phyloP scores from a whole-genome alignment of 208 protist genomes.

The Trypanosoma platydactyli region DNA sequence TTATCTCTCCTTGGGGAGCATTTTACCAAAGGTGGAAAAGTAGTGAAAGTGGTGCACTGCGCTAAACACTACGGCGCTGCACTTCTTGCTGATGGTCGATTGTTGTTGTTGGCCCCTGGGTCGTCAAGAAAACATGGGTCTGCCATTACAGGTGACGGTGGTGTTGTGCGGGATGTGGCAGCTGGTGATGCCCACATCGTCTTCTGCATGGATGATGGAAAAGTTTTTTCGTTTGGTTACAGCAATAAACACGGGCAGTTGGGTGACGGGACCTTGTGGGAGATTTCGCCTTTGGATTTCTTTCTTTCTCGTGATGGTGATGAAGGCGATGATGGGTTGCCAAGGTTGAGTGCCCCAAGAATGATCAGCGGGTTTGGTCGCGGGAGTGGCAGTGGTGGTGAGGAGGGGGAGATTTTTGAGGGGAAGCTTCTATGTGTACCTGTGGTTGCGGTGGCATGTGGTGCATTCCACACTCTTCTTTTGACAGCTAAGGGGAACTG shows the following conservation, averaged over 20 bases:
- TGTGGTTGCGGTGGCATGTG: constrained; percentile 62
- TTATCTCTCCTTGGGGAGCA: constrained; percentile 21
- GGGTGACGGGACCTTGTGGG: constrained; percentile 79
- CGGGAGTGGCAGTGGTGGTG: constrained; percentile 1
- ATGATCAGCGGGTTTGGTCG: constrained; percentile 47
- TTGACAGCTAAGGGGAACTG: constrained; percentile 47
- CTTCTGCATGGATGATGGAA: constrained; percentile 72
- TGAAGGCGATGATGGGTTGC: constrained; percentile 10
- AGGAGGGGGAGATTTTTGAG: constrained; percentile 21
- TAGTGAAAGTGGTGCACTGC: constrained; percentile 52
- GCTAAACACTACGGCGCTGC: constrained; percentile 42
- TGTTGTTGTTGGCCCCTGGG: constrained; percentile 43
- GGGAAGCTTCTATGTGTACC: constrained; percentile 20
- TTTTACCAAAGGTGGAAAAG: constrained; percentile 22
- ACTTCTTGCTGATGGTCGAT: constrained; percentile 38
- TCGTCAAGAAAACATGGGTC: constrained; percentile 24
- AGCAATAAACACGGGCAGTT: constrained; percentile 83
- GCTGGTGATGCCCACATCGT: constrained; percentile 78
- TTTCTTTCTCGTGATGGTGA: not conserved
- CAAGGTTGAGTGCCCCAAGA: constrained; percentile 31
- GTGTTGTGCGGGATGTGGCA: constrained; percentile 65
- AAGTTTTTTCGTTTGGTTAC: constrained; percentile 75
- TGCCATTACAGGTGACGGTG: constrained; percentile 33
- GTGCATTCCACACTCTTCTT: constrained; percentile 71
- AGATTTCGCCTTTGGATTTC: constrained; percentile 4